Evolutionary conservation across 192 early-diverging fungal genomes (phyloP), one percentile per base, ranked within the genome.

Genomic region (Geranomyces variabilis): DNA sequence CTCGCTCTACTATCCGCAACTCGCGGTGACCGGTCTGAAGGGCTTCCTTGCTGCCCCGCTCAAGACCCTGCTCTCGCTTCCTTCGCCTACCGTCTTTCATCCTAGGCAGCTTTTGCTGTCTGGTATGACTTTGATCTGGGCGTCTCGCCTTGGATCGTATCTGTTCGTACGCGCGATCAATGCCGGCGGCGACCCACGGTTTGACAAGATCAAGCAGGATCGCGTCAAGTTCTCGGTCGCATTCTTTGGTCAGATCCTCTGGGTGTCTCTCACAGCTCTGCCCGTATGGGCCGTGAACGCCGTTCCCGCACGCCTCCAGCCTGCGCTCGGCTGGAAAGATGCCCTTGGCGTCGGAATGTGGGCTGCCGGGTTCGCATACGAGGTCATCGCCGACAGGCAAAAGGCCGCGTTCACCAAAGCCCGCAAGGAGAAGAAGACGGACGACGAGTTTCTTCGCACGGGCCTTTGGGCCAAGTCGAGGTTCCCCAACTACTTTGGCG

Each of bases 151-250:
- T 5, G 43, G 62, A 10, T 15, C 47, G 15, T 63, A 61, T 46
- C 70, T 80, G 8, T 55, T 69, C 24, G 15, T 30, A 0, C 75
- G 79, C 29, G 75, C 74, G 15, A 53, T 77, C 49, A 21, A 66
- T 3, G 26, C 73, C 12, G 72, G 69, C 15, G 67, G 74, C 28
- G 79, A 80, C 69, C 29, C 66, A 19, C 79, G 79, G 15, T 80
- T 80, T 53, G 72, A 80, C 41, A 31, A 70, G 34, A 74, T 80
- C 64, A 76, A 77, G 56, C 43, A 66, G 53, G 67, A 75, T 45
- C 70, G 70, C 30, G 14, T 69, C 8, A 47, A 66, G 29, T 79
- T 79, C 36, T 41, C 58, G 15, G 63, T 30, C 12, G 73, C 66
- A 9, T 79, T 62, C 51, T 19, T 70, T n/a, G 63, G 65, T 22